Evolutionary conservation across 768 basidiomycete genomes (phyloP).

Genomic region (Macrolepiota dolichaula): DNA sequence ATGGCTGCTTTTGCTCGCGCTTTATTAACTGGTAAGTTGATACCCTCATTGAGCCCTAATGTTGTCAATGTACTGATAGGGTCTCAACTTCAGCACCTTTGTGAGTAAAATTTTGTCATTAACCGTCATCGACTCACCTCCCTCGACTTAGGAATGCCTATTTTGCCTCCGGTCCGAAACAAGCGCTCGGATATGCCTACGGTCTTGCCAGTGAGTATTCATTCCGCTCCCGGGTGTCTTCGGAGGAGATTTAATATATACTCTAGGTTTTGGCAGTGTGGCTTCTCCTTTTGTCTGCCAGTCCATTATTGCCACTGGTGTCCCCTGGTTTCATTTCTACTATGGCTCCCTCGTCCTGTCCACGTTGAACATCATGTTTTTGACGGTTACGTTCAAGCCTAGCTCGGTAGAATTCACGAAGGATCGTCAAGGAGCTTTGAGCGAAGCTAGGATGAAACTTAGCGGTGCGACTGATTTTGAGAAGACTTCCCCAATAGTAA

Average conservation of each 20-base stretch:
- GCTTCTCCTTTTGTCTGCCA: slow-evolving; percentile 57
- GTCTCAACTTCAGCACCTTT: slow-evolving; percentile 25
- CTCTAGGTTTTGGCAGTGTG: slow-evolving; percentile 47
- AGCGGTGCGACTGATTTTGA: background rate
- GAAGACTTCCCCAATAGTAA: background rate
- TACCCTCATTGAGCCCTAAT: background rate
- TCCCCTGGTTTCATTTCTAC: slow-evolving; percentile 58
- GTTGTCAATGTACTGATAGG: background rate
- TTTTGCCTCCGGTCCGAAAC: slow-evolving; percentile 35
- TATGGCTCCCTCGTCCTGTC: slow-evolving; percentile 52
- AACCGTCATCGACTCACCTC: background rate
- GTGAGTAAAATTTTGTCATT: slow-evolving; percentile 22
- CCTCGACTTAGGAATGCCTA: slow-evolving; percentile 40
- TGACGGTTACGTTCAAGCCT: slow-evolving; percentile 42
- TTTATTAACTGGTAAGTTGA: slow-evolving; percentile 40
- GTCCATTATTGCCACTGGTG: slow-evolving; percentile 41
- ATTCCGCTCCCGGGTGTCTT: background rate
- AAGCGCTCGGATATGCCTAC: slow-evolving; percentile 43
- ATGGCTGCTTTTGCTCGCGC: slow-evolving; percentile 46
- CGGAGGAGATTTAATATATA: background rate
- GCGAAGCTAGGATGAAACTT: background rate
- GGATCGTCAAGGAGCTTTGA: background rate
- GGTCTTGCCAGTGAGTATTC: slow-evolving; percentile 43
- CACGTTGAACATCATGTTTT: slow-evolving; percentile 34
- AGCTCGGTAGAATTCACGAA: slow-evolving; percentile 22